These are phyloP conservation scores for Microsporum ferrugineum DNA, from an alignment of 2,329 filamentous ascomycete genomes.

Conservation along the genomic window DNA sequence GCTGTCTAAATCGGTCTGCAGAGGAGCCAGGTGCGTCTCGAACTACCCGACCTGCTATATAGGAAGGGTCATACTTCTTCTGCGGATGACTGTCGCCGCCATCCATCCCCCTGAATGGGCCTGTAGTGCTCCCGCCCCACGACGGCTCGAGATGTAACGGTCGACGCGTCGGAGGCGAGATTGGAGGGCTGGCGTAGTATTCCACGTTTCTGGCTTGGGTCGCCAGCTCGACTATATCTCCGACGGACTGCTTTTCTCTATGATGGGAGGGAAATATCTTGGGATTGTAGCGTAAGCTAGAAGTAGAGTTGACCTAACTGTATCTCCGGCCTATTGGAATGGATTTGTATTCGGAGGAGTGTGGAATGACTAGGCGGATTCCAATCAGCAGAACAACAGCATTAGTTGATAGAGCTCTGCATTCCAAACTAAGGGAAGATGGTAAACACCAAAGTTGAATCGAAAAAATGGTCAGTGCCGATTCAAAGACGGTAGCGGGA, in stretches of 20 bases:
- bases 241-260: not conserved
- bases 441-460: not conserved
- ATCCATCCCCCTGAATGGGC: slow-evolving; percentile 60
- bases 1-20: slow-evolving; percentile 33
- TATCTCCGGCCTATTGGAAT: not conserved
- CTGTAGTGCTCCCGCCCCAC: slow-evolving; percentile 43
- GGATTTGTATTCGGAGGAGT: not conserved
- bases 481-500: not conserved
- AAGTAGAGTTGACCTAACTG: not conserved
- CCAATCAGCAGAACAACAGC: not conserved
- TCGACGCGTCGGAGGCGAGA: slow-evolving; percentile 56
- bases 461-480: not conserved
- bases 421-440: not conserved
- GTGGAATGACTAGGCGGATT: not conserved
- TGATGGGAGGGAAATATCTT: not conserved
- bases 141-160: slow-evolving; percentile 44
- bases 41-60: slow-evolving; percentile 42
- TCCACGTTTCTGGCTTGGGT: slow-evolving; percentile 48
- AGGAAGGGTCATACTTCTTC: slow-evolving; percentile 61
- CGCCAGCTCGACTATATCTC: not conserved
- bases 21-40: slow-evolving; percentile 41
- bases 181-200: slow-evolving; percentile 50
- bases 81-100: slow-evolving; percentile 60
- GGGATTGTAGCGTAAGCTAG: not conserved
- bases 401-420: not conserved